Percentiles rank a stretch among this genome's conserved stretches.
These are phyloP conservation scores for Globisporangium camurandrum DNA, from an alignment of 352 stramenopile species.

Conservation along the genomic window DNA sequence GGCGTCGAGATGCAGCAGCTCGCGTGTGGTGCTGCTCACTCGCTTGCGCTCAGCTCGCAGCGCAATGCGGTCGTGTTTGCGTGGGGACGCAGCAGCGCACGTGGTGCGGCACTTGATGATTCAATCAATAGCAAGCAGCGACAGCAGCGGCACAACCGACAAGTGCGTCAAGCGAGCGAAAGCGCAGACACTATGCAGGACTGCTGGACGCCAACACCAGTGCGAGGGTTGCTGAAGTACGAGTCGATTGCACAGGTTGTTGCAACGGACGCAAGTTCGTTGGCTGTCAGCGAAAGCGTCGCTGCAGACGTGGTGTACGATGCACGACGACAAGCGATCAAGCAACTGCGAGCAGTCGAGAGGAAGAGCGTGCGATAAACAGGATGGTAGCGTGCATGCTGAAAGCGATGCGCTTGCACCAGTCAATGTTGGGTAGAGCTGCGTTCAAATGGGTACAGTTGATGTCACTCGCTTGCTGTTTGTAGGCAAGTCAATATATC, in stretches of 20 bases:
- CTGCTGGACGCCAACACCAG: constrained; percentile 30
- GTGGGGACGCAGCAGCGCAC: constrained; percentile 45
- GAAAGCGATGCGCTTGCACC: too few relatives aligned
- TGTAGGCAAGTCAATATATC: too few relatives aligned
- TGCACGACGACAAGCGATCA: constrained; percentile 35
- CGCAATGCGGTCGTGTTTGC: constrained; percentile 53
- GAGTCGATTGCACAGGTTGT: constrained; percentile 37
- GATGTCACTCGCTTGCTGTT: too few relatives aligned
- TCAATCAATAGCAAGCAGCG: too few relatives aligned
- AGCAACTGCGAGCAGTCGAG: constrained; percentile 28
- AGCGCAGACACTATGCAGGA: constrained; percentile 12
- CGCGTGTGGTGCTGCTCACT: constrained; percentile 39
- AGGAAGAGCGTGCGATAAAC: constrained; percentile 17
- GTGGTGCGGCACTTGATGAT: constrained; percentile 51
- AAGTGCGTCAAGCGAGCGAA: constrained; percentile 3
- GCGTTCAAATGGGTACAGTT: too few relatives aligned
- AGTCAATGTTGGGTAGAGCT: too few relatives aligned
- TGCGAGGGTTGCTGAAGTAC: constrained; percentile 42
- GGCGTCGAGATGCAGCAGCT: constrained; percentile 45
- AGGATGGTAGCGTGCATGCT: too few relatives aligned
- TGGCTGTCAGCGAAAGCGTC: constrained; percentile 47
- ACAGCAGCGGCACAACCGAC: constrained; percentile 21
- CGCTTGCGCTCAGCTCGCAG: constrained; percentile 35
- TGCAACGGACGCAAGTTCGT: constrained; percentile 49
- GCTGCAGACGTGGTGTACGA: constrained; percentile 24